Evolutionary conservation across 2,329 filamentous ascomycete genomes (phyloP), one percentile per base, ranked within the genome.

Genomic region (Penicillium sp.): DNA sequence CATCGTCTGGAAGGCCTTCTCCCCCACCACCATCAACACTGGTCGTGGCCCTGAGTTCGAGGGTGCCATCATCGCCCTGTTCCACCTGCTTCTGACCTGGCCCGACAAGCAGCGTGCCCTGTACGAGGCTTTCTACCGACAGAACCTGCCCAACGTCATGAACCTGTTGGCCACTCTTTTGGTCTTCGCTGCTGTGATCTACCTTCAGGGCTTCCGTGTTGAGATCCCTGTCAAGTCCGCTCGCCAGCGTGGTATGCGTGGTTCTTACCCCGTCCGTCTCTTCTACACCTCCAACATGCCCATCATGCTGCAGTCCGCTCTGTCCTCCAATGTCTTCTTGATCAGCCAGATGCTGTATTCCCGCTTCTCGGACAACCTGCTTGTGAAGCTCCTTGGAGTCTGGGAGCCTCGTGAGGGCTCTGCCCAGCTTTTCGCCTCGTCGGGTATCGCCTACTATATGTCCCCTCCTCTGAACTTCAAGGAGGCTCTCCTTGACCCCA

Each of bases 281-380:
- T 99, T 99, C 86, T 99, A 99, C 82, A 99, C 94, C 73, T 96
- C 92, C 75, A 99, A 99, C 88, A 99, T 99, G 95, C 94, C 94
- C 72, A 99, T 99, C 79, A 99, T 99, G 94, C 84, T 99, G 75
- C 95, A 99, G 82, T 97, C 93, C 44, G 94, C 94, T 65, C 85
- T 99, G 65, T 96, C 90, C 64, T 96, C 93, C 83, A 99, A 99
- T 83, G 85, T 99, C 78, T 99, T 99, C 86, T 82, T 99, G 61
- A 91, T 99, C 80, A 94, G 89, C 74, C 94, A 99, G 83, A 97
- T 97, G 92, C 86, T 99, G 64, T 97, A 95, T 86, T 95, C 90
- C 59, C 92, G 93, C 76, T 97, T 99, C 83, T 94, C 91, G 43
- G 94, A 99, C 80, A 99, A 99, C 83, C 87, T 99, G 58, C 85